phyloP scores from a whole-genome alignment of 78 protist genomes.

The Fonticula alba region DNA sequence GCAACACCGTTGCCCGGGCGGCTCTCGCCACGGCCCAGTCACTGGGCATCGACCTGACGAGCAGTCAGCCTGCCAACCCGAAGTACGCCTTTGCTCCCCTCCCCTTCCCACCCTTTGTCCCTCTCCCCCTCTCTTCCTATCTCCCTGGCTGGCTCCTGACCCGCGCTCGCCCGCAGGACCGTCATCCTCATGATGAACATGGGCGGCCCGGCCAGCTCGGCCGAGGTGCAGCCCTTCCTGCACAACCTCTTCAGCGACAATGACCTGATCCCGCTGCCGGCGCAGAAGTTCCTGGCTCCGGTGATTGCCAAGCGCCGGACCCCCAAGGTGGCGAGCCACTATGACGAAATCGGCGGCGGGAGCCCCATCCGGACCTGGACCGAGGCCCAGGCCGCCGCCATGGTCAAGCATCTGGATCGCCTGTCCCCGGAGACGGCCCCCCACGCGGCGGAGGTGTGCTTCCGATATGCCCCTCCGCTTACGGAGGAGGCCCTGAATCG shows the following conservation, averaged over 20 bases:
- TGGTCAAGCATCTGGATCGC: slow-evolving; percentile 26
- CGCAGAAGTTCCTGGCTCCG: slow-evolving; percentile 5
- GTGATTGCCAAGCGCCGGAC: slow-evolving; percentile 33
- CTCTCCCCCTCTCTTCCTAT: too few species aligned
- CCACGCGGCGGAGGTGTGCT: slow-evolving; percentile 46
- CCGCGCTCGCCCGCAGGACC: too few species aligned
- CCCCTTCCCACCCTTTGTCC: too few species aligned
- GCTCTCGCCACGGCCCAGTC: too few species aligned
- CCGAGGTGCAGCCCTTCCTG: slow-evolving; percentile 53
- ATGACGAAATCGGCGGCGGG: slow-evolving; percentile 63
- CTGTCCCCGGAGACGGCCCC: slow-evolving; percentile 54
- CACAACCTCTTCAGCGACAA: slow-evolving; percentile 17
- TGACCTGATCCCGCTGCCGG: slow-evolving; percentile 19
- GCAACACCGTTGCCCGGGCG: too few species aligned
- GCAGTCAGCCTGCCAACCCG: too few species aligned
- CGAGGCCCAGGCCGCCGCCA: slow-evolving; percentile 29
- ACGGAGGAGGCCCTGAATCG: slow-evolving; percentile 38
- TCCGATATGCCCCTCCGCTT: slow-evolving; percentile 59
- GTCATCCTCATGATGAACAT: slow-evolving; percentile 63
- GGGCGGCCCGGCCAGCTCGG: slow-evolving; percentile 54
- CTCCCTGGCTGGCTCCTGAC: too few species aligned
- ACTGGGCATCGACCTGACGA: too few species aligned
- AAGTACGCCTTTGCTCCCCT: too few species aligned
- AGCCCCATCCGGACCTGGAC: slow-evolving; percentile 64
- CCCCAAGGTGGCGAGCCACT: slow-evolving; percentile 32